These are phyloP conservation scores for Onygena corvina DNA, from an alignment of 2,329 filamentous ascomycete species.

Conservation along the genomic window DNA sequence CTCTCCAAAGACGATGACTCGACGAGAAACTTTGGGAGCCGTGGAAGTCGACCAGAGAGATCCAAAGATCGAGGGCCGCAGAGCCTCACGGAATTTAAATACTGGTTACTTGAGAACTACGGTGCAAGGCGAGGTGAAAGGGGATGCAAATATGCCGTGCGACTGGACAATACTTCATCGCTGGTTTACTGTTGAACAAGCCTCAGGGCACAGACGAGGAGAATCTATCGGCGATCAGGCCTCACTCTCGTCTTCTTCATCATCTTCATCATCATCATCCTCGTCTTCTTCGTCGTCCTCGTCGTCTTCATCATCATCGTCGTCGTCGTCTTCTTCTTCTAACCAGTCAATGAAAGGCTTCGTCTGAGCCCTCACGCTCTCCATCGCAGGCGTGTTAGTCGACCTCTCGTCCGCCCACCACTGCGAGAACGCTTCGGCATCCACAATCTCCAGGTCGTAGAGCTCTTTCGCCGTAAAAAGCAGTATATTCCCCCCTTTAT, in stretches of 20 bases:
- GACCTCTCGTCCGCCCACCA: constrained; percentile 79
- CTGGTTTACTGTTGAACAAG: not conserved
- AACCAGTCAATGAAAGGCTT: constrained; percentile 72
- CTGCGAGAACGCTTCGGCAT: constrained; percentile 73
- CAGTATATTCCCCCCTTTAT: constrained; percentile 56
- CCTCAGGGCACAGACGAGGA: no score
- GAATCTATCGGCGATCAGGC: no score
- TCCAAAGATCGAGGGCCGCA: not conserved
- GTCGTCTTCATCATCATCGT: constrained; percentile 55
- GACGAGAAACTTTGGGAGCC: no score
- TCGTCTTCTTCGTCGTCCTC: constrained; percentile 42
- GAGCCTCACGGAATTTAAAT: not conserved
- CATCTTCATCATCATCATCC: constrained; percentile 11
- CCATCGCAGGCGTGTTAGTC: constrained; percentile 55
- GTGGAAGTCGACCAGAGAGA: no score
- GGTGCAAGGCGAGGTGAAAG: no score
- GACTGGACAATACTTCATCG: no score
- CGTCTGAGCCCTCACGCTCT: constrained; percentile 58
- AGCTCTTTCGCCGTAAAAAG: constrained; percentile 71
- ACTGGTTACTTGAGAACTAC: no score
- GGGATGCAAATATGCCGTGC: no score
- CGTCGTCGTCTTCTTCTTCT: constrained; percentile 60
- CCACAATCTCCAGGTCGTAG: constrained; percentile 70
- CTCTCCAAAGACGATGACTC: no score
- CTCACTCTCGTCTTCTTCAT: constrained; percentile 7